Conservation (phyloP, 148 eudicot species). For the Rhododendron ovatum region DNA sequence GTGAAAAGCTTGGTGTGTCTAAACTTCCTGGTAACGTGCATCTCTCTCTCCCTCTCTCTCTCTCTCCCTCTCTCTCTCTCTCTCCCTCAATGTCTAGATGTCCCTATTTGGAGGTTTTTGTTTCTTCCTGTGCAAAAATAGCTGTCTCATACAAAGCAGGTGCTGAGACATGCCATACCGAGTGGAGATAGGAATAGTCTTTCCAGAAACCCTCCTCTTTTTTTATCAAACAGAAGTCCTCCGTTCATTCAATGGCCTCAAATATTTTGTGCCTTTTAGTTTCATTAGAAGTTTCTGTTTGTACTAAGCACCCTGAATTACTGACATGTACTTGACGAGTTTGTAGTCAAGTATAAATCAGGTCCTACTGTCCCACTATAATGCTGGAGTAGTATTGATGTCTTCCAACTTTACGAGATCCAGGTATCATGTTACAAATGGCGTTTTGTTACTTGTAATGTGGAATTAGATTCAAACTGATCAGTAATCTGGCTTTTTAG, state of each 20-base stretch:
- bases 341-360: neutral
- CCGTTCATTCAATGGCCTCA: neutral
- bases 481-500: neutral
- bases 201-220: neutral
- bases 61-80: neutral
- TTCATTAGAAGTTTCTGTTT: neutral
- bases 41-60: neutral
- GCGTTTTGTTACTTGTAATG: neutral
- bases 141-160: neutral
- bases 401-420: neutral
- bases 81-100: neutral
- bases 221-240: neutral
- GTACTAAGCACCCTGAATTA: neutral
- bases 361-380: neutral
- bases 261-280: neutral
- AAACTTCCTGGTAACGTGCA: conserved; percentile 79
- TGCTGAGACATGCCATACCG: neutral
- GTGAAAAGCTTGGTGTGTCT: conserved; percentile 81
- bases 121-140: neutral
- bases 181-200: neutral
- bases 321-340: neutral
- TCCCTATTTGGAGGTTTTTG: neutral
- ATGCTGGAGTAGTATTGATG: neutral
- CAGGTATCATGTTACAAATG: neutral
- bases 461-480: neutral